Evolutionary conservation across 2,329 filamentous ascomycete species (phyloP), one percentile per base, ranked within the genome.

Genomic region (Falciphora oryzae): DNA sequence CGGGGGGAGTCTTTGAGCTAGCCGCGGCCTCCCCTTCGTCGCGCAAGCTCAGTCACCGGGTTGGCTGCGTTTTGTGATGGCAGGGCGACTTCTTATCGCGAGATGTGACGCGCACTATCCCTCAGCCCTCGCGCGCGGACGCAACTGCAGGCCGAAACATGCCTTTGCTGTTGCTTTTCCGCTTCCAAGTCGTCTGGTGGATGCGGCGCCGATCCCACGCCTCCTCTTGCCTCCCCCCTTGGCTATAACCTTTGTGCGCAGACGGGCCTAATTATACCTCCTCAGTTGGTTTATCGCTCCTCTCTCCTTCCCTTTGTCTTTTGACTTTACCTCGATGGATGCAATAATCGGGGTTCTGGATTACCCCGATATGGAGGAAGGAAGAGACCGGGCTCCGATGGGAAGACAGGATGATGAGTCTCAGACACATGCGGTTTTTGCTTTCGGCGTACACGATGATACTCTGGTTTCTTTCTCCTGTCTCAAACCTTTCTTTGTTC

Each of bases 371-470:
- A 25, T 25, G 22, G 44, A 53, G 18, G 22, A 22, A 53, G 22
- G 44, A n/a, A 25, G 44, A 50, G 18, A 22, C 44, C n/a, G 44
- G 44, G 44, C n/a, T 53, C 44, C 44, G 44, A 53, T 53, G 44
- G 18, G 18, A 53, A 53, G 44, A 53, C 44, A 53, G 44, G 44
- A 53, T 53, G 44, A n/a, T 53, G 44, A 53, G 22, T 53, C 44
- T 25, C n/a, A 53, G 44, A 53, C 44, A 53, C 44, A 53, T 53
- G 7, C 44, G 22, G 44, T 29, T 62, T 62, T 50, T 68, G 10
- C 65, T 61, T 38, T 62, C 59, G 62, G 57, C 31, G 31, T 58
- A 59, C 53, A 57, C 57, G 62, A 57, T 58, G 31, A 62, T 62
- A 56, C 44, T 28, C 44, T 28, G 38, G 50, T 62, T 31, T 56